Evolutionary conservation across 2,329 filamentous ascomycete genomes (phyloP), one percentile per base, ranked within the genome.

Genomic region (Chrysoporthe austroafricana): DNA sequence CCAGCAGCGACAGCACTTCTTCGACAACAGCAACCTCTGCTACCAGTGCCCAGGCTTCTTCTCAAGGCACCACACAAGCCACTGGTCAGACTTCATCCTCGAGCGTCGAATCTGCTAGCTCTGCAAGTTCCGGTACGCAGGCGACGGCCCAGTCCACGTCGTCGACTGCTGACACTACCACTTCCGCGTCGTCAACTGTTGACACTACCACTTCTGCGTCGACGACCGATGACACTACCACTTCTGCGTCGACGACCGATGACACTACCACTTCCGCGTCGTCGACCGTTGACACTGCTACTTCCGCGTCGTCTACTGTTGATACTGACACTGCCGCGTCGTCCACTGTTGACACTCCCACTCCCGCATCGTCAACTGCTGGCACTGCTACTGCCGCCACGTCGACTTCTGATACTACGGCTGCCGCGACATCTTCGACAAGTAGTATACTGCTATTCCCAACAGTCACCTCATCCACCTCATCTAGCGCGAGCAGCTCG

Each of bases 401-500:
- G 14, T 18, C 46, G 14, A 50, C 46, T 16, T 18, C 46, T 50
- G 26, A 26, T 26, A 26, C 26, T 26, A 26, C 26, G 26, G 26
- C 26, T 26, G 14, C 32, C 52, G 21, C n/a, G 16, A 16, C 54
- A 16, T 44, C 63, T 7, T 39, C 57, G 4, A 26, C 48, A 14
- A 3, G 9, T 18, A 62, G 44, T 52, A 63, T 64, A 21, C 14
- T 48, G n/a, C 42, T 61, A 8, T 61, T 61, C 59, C 67, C 62
- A 57, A 60, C 67, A 11, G 48, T 62, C 54, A 61, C 48, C 26
- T 46, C 18, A 21, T 46, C 60, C 6, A 57, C 59, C 39, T 66
- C 67, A 21, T 68, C 66, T 32, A 42, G 26, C 14, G 36, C 44
- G 18, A 64, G 56, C 26, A 44, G 39, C 14, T 44, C 58, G 14